These are phyloP conservation scores for Setaria viridis DNA, from an alignment of 202 grass and related monocot genomes.

Conservation along the genomic window DNA sequence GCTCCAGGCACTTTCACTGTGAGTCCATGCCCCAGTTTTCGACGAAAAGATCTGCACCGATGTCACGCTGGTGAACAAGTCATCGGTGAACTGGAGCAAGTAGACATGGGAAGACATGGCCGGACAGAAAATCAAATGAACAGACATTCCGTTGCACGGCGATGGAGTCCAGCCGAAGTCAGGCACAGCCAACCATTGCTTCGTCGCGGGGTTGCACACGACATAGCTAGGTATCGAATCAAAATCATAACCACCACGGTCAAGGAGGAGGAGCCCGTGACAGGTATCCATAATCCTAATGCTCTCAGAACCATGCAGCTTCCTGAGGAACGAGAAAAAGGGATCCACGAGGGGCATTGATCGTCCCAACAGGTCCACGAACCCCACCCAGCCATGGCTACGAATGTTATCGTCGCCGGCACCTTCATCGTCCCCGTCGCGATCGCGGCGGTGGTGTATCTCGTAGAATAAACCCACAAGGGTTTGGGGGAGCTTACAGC, in stretches of 20 bases:
- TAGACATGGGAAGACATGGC: background rate
- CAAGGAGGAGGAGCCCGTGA: slow-evolving; percentile 3
- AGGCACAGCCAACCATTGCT: background rate
- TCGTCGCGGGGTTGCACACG: background rate
- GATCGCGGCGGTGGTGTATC: background rate
- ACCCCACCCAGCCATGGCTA: background rate
- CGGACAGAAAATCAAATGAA: slow-evolving; percentile 1
- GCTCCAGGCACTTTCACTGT: background rate
- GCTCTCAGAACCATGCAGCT: background rate
- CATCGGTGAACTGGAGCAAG: background rate
- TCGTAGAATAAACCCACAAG: slow-evolving; percentile 10
- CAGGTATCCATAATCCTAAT: background rate
- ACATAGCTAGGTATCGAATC: background rate
- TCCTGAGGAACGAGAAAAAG: background rate
- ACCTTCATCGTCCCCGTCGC: background rate
- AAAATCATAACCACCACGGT: background rate
- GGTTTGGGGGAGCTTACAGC: background rate
- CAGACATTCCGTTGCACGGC: background rate
- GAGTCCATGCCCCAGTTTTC: background rate
- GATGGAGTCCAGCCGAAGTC: background rate
- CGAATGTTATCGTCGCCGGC: background rate
- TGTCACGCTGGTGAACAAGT: background rate
- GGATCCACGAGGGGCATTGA: background rate
- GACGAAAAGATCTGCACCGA: slow-evolving; percentile 3
- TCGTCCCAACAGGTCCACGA: background rate